These are phyloP conservation scores for Sisymbrium irio DNA, from an alignment of 345 rosid species.

Conservation along the genomic window DNA sequence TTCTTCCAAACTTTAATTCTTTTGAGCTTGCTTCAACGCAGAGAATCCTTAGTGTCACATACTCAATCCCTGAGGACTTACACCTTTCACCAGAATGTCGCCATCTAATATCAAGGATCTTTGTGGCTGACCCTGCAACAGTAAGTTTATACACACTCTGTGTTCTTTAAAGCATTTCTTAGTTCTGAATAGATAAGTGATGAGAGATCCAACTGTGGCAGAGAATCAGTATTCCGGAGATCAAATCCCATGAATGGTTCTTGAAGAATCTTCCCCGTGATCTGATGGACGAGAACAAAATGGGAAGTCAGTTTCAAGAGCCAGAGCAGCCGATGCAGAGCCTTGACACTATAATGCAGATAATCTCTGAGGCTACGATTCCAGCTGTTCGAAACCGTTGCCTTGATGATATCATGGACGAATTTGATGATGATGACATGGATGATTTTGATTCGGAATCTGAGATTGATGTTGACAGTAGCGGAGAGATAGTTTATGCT, in stretches of 20 bases:
- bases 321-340: slow-evolving; percentile 90
- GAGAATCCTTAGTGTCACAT: slow-evolving; percentile 39
- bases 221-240: slow-evolving; percentile 87
- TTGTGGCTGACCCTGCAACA: slow-evolving; percentile 35
- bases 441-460: slow-evolving; percentile 82
- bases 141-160: slow-evolving; percentile 18
- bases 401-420: slow-evolving; percentile 43
- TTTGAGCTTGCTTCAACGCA: not conserved
- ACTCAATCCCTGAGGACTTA: slow-evolving; percentile 37
- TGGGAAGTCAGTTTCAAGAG: slow-evolving; percentile 64
- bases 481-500: slow-evolving; percentile 88
- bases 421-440: slow-evolving; percentile 63
- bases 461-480: slow-evolving; percentile 88
- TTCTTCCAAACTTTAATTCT: not conserved
- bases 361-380: slow-evolving; percentile 83
- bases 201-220: slow-evolving; percentile 36
- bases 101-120: slow-evolving; percentile 34
- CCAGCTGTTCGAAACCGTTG: slow-evolving; percentile 58
- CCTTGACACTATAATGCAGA: slow-evolving; percentile 83
- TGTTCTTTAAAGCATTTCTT: not conserved
- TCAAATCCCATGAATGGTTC: slow-evolving; percentile 75
- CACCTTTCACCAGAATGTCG: slow-evolving; percentile 35
- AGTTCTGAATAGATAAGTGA: not conserved
- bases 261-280: slow-evolving; percentile 84
- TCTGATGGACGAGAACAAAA: slow-evolving; percentile 58